Base-by-base conservation (phyloP, 129 eudicot species). In the Ambrosia trifida region DNA sequence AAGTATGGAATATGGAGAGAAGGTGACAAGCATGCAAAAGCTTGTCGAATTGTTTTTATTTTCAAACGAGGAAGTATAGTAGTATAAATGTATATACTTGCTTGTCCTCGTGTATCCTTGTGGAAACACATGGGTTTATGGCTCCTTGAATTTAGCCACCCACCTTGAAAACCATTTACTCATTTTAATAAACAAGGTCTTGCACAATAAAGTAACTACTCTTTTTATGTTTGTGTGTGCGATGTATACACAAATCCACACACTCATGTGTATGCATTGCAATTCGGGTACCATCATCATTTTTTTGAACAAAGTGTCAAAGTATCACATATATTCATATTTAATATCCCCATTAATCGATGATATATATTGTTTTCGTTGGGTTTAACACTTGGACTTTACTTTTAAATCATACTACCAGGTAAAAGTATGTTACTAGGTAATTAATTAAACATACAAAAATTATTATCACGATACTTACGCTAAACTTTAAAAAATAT, bases 191-290 rank as follows among this genome's bases (percentile, higher is more conserved):
- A 56, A 61, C 19, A 43, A 73, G 17, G 67, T 49, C 56, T 66
- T 76, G 77, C 81, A 77, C 52, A 75, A 79, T 78, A 85, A 85
- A 85, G 82, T 68, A 46, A 68, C 59, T 81, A 76, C 72, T 52
- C 79, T 79, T 82, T 84, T 79, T 72, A 75, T 72, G 80, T 75
- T 69, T 77, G 77, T 70, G 83, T 77, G 81, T 77, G 81, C 61
- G 50, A 77, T 70, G 81, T 70, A 12, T 49, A 77, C 75, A 80
- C 82, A 75, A 84, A 81, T 75, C 80, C 75, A 76, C 74, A 74
- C 51, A 20, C 80, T 35, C 70, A 77, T 46, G 60, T 59, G 69
- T 62, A 30, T 69, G 72, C 58, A 43, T 77, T 65, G 76, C 71
- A 61, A 77, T 63, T 69, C 72, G 81, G 70, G 81, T 16, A 70